phyloP scores from a whole-genome alignment of 768 basidiomycete species.

The Amanita polypyramis region DNA sequence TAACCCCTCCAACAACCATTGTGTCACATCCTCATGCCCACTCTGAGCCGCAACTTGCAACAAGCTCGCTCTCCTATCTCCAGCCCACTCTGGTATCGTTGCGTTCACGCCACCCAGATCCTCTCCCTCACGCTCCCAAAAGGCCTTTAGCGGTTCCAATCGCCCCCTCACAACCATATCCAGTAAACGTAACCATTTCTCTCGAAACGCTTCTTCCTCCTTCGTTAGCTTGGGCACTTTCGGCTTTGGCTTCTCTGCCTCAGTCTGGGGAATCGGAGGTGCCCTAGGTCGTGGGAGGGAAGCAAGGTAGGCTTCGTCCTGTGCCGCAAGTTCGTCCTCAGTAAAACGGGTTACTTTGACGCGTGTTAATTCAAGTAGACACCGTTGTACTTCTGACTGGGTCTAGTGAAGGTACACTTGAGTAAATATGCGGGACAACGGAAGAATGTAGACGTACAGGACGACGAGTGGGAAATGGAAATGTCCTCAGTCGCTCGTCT shows the following conservation, averaged over 20 bases:
- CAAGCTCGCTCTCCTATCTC: conserved; percentile 49
- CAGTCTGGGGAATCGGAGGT: conserved; percentile 28
- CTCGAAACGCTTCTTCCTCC: conserved; percentile 70
- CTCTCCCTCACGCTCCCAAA: conserved; percentile 67
- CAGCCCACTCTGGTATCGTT: conserved; percentile 61
- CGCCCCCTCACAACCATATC: conserved; percentile 89
- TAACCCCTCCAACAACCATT: conserved; percentile 70
- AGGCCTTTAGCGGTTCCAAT: conserved; percentile 67
- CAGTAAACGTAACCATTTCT: conserved; percentile 75
- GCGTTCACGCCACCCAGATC: conserved; percentile 51
- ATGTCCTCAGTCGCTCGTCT: conserved; percentile 78
- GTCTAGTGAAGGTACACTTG: conserved; percentile 43
- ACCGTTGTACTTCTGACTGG: conserved; percentile 79
- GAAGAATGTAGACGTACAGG: conserved; percentile 46
- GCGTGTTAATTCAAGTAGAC: conserved; percentile 75
- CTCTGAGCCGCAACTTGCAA: conserved; percentile 66
- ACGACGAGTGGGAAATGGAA: conserved; percentile 93
- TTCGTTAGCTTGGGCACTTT: conserved; percentile 48
- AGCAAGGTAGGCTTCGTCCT: conserved; percentile 85
- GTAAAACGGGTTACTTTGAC: conserved; percentile 83
- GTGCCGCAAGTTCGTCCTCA: conserved; percentile 69
- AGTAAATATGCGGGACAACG: not conserved
- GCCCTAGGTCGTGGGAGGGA: conserved; percentile 78
- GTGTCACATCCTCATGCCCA: conserved; percentile 67
- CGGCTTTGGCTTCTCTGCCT: conserved; percentile 34